Evolutionary conservation across 2,329 filamentous ascomycete genomes (phyloP).

Genomic region (Penicillium brasilianum): DNA sequence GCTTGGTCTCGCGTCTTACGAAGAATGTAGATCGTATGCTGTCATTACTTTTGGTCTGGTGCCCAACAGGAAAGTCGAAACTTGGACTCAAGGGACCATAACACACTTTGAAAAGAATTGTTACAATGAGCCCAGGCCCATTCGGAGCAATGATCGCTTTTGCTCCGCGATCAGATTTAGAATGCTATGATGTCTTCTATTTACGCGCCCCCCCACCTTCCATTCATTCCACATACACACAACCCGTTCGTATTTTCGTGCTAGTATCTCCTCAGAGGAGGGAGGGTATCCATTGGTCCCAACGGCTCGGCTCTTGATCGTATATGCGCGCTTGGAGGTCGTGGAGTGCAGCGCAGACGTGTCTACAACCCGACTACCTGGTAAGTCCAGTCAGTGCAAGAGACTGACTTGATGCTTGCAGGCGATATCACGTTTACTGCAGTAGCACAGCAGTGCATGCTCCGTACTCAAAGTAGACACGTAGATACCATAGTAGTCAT

Average conservation of each 20-base stretch:
- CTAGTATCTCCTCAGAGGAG: not conserved
- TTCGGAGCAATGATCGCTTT: not conserved
- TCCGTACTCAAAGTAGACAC: not conserved
- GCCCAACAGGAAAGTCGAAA: not conserved
- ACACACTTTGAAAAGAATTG: not conserved
- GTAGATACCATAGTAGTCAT: not conserved
- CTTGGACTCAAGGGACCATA: not conserved
- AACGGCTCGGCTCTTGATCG: not conserved
- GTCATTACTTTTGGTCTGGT: conserved; percentile 1
- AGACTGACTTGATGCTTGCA: not conserved
- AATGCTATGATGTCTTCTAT: not conserved
- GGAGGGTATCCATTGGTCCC: not conserved
- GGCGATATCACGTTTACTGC: not conserved
- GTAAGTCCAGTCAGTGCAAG: not conserved
- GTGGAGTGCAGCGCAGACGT: not conserved
- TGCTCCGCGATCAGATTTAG: not conserved
- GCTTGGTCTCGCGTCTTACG: conserved; percentile 3
- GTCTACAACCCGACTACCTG: not conserved
- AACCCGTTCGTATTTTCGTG: not conserved
- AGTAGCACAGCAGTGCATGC: not conserved
- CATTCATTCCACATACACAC: not conserved
- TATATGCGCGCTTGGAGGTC: not conserved
- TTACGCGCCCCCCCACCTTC: not conserved
- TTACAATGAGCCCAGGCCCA: not conserved
- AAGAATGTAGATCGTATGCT: not conserved